These are phyloP conservation scores for Epichloe sibirici DNA, from an alignment of 2,329 filamentous ascomycete species.

Conservation along the genomic window DNA sequence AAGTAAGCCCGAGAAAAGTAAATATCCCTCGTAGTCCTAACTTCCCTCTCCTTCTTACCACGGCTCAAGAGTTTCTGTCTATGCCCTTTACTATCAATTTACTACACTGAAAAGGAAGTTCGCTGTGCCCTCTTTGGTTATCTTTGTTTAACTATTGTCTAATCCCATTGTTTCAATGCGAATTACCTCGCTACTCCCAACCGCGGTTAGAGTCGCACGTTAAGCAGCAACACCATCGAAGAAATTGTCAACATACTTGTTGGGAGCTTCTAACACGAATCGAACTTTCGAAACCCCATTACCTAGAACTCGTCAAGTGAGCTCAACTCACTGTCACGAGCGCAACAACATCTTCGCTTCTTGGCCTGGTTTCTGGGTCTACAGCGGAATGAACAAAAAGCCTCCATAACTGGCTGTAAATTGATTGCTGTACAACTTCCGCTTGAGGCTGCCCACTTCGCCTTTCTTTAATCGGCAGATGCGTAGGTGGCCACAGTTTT, in stretches of 20 bases:
- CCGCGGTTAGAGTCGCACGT: background rate
- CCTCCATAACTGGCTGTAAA: constrained; percentile 67
- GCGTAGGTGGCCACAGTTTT: constrained; percentile 14
- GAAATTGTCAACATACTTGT: background rate
- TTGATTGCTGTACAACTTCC: background rate
- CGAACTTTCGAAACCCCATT: background rate
- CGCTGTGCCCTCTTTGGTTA: background rate
- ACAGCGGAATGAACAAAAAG: constrained; percentile 91
- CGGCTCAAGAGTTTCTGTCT: too few species aligned
- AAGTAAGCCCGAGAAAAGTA: background rate
- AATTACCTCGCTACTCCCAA: background rate
- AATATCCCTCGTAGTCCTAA: background rate
- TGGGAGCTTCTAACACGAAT: background rate
- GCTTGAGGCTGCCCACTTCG: background rate
- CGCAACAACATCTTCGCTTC: constrained; percentile 73
- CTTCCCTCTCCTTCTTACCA: constrained; percentile 5
- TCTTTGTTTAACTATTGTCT: background rate
- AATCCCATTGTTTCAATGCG: background rate
- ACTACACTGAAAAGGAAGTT: background rate
- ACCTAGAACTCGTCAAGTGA: constrained; percentile 68
- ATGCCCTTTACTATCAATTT: background rate
- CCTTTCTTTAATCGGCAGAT: background rate
- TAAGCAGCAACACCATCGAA: background rate
- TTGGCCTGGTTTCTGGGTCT: constrained; percentile 87
- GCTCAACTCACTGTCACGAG: constrained; percentile 64